Evolutionary conservation across 73 alveolate species (phyloP), one percentile per base, ranked within the genome.

Genomic region (Effrenium voratum): DNA sequence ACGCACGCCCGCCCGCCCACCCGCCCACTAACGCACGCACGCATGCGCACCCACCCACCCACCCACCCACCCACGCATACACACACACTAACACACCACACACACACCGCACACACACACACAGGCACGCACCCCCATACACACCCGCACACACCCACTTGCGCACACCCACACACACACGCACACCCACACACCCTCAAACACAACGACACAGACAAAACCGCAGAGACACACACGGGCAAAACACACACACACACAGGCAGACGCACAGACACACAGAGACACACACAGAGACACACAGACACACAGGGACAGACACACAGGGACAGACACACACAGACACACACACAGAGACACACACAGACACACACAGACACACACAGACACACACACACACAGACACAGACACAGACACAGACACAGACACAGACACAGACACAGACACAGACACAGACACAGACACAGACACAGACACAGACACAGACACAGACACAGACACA

Each of bases 311-410:
- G 44, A 66, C 80, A n/a, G 40, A 66, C 80, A 66, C 80, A n/a
- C 80, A 66, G 40, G 24, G 40, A n/a, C 80, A 66, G 40, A 66
- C 80, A n/a, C 80, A n/a, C 80, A 19, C 80, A n/a, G 40, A n/a
- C 80, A n/a, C 80, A 66, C 80, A n/a, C 80, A 66, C 80, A 66
- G 40, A n/a, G 40, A 66, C 80, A 66, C 80, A n/a, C 80, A n/a
- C 80, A 19, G 40, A n/a, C 80, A n/a, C 80, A 28, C 80, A 19
- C 80, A n/a, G 40, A n/a, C 80, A n/a, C 80, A 66, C 80, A 66
- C 80, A n/a, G 40, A n/a, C 80, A 66, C 80, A 66, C 80, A n/a
- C 80, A n/a, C 80, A 66, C 80, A 66, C 80, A n/a, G 40, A 66
- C 80, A n/a, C 80, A n/a, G 40, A 66, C 80, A 66, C 80, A n/a